Percentiles rank a stretch among this genome's conserved stretches.
phyloP scores from a whole-genome alignment of 2,329 filamentous ascomycete species.

The Xylariaceae sp. region DNA sequence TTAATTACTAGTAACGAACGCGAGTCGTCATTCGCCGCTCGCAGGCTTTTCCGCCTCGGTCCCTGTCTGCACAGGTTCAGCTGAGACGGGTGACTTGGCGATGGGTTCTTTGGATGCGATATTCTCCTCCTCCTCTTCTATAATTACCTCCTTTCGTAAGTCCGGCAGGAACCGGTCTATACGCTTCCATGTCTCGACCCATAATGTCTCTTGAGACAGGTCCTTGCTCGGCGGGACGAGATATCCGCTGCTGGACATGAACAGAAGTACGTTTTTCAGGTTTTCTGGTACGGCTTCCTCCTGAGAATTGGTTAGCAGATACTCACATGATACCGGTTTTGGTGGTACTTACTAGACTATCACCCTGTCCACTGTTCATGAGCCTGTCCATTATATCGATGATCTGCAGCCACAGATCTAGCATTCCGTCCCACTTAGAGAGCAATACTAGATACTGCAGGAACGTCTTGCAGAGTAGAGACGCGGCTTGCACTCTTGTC shows the following conservation, averaged over 20 bases:
- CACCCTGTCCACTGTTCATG: slow-evolving; percentile 91
- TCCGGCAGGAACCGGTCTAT: slow-evolving; percentile 62
- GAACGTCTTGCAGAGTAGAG: slow-evolving; percentile 90
- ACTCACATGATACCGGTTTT: too few relatives aligned
- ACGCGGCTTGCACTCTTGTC: slow-evolving; percentile 86
- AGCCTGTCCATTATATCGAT: slow-evolving; percentile 91
- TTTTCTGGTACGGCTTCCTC: slow-evolving; percentile 95
- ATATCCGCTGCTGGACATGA: slow-evolving; percentile 87
- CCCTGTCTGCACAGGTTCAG: slow-evolving; percentile 2
- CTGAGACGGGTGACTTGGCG: slow-evolving; percentile 1
- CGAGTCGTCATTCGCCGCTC: background rate
- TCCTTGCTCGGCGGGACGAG: slow-evolving; percentile 65
- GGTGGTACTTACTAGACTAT: slow-evolving; percentile 78
- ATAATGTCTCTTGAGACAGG: slow-evolving; percentile 50
- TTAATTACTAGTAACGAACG: too few relatives aligned
- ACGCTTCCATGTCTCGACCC: slow-evolving; percentile 59
- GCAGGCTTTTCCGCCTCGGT: slow-evolving; percentile 5
- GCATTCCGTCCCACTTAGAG: slow-evolving; percentile 79
- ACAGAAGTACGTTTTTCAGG: slow-evolving; percentile 90
- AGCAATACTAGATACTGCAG: slow-evolving; percentile 85
- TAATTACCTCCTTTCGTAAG: slow-evolving; percentile 49
- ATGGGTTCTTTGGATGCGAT: background rate
- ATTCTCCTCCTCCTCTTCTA: slow-evolving; percentile 39
- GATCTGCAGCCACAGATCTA: slow-evolving; percentile 87
- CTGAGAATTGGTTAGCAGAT: slow-evolving; percentile 38